phyloP scores from a whole-genome alignment of 2,329 filamentous ascomycete genomes.

The Epichloe uncinata region DNA sequence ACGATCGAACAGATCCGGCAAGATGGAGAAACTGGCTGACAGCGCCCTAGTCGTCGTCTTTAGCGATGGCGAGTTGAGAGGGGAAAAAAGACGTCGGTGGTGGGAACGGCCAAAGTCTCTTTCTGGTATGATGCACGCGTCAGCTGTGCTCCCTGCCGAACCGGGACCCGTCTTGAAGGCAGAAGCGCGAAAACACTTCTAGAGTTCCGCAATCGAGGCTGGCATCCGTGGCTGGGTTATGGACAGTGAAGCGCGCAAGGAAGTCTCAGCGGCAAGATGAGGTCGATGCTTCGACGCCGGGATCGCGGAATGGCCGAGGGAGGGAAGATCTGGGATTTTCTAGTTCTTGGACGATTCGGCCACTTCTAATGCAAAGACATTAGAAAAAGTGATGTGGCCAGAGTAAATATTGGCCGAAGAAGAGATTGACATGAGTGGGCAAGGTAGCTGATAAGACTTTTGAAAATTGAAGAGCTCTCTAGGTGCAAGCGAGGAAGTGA shows the following conservation, averaged over 20 bases:
- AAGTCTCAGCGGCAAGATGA: neutral
- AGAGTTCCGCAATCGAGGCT: neutral
- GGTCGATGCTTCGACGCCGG: constrained; percentile 4
- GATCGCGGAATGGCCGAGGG: constrained; percentile 4
- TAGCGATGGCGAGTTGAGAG: neutral
- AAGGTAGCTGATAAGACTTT: neutral
- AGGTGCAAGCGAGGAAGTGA: neutral
- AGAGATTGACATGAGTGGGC: neutral
- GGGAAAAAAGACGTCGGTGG: neutral
- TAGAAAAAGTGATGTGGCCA: neutral
- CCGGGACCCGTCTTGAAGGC: neutral
- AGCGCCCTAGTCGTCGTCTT: neutral
- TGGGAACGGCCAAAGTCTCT: neutral
- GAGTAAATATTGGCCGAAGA: neutral
- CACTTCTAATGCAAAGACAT: neutral
- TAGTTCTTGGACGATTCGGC: neutral
- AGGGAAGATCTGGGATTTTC: constrained; percentile 3
- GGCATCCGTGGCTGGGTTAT: neutral
- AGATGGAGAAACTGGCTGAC: neutral
- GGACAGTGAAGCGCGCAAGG: neutral
- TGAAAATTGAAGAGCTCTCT: neutral
- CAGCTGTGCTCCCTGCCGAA: neutral
- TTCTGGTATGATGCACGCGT: neutral
- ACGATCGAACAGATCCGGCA: neutral
- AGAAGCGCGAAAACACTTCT: neutral